phyloP scores from a whole-genome alignment of 73 alveolate species.

The Stentor roeselii region DNA sequence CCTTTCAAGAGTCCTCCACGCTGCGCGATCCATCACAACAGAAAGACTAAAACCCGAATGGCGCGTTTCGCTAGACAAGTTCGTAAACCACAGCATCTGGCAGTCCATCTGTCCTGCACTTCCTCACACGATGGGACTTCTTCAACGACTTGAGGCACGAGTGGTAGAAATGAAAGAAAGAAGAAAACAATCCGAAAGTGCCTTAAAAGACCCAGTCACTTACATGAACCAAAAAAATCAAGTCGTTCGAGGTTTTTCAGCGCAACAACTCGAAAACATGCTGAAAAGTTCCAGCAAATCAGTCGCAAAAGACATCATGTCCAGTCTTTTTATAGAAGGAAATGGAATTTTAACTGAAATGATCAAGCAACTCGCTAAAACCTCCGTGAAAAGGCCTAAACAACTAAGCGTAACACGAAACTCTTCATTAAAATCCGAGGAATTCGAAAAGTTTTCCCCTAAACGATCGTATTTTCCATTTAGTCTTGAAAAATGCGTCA shows the following conservation, averaged over 20 bases:
- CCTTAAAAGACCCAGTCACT: slow-evolving; percentile 36
- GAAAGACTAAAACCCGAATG: slow-evolving; percentile 39
- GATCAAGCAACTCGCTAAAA: background rate
- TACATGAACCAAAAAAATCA: slow-evolving; percentile 30
- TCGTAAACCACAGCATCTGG: slow-evolving; percentile 61
- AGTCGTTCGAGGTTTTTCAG: slow-evolving; percentile 55
- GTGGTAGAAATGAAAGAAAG: slow-evolving; percentile 64
- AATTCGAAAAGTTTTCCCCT: background rate
- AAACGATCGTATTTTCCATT: background rate
- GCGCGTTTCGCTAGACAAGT: slow-evolving; percentile 44
- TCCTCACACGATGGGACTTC: slow-evolving; percentile 40
- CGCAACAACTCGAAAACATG: slow-evolving; percentile 31
- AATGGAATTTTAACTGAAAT: slow-evolving; percentile 12
- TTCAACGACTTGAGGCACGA: slow-evolving; percentile 53
- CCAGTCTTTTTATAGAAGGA: slow-evolving; percentile 9
- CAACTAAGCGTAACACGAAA: background rate
- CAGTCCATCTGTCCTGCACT: slow-evolving; percentile 42
- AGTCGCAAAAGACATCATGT: slow-evolving; percentile 28
- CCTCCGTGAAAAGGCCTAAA: background rate
- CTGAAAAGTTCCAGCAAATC: slow-evolving; percentile 19
- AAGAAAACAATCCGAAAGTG: slow-evolving; percentile 45
- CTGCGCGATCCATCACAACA: slow-evolving; percentile 42
- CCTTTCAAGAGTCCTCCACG: slow-evolving; percentile 51
- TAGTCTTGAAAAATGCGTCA: background rate
- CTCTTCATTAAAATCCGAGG: background rate